A percentile compares a stretch with the other conserved stretches of the same genome.
Evolutionary conservation across 352 stramenopile species (phyloP).

Genomic region (Phytophthora quininea): DNA sequence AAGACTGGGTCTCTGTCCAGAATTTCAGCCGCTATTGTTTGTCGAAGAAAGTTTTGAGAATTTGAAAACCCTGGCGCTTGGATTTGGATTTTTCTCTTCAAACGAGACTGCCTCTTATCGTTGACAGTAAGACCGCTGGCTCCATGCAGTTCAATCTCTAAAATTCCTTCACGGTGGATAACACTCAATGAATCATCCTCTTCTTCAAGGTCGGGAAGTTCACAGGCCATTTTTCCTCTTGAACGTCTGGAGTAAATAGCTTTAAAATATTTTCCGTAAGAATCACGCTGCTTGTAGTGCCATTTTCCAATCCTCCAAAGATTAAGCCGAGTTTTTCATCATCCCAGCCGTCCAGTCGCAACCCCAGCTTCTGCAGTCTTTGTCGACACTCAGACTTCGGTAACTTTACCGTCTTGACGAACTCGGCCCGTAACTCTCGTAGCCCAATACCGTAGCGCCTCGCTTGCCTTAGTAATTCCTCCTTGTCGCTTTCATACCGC

Average conservation of each 20-base stretch:
- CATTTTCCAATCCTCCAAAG: slow-evolving; percentile 56
- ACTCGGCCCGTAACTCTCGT: slow-evolving; percentile 69
- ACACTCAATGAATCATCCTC: slow-evolving; percentile 72
- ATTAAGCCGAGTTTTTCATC: slow-evolving; percentile 76
- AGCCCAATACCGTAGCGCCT: slow-evolving; percentile 73
- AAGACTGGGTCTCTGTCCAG: slow-evolving; percentile 47
- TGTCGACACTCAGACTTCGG: slow-evolving; percentile 63
- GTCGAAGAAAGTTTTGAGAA: slow-evolving; percentile 33
- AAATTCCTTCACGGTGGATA: slow-evolving; percentile 70
- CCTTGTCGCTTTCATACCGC: slow-evolving; percentile 76
- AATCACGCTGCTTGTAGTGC: slow-evolving; percentile 43
- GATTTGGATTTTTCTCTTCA: slow-evolving; percentile 42
- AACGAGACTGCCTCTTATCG: slow-evolving; percentile 8
- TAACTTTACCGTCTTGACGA: slow-evolving; percentile 55
- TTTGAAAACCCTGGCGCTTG: slow-evolving; percentile 38
- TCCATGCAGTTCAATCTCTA: slow-evolving; percentile 63
- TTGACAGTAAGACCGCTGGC: slow-evolving; percentile 55
- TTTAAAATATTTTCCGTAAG: slow-evolving; percentile 56
- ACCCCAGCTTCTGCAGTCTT: slow-evolving; percentile 67
- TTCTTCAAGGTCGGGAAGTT: slow-evolving; percentile 76
- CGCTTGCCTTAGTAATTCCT: slow-evolving; percentile 67
- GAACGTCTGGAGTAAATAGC: slow-evolving; percentile 71
- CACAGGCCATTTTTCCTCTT: slow-evolving; percentile 79
- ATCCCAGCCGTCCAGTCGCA: slow-evolving; percentile 69
- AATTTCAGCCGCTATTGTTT: slow-evolving; percentile 38